Evolutionary conservation across 176 grass and related monocot genomes (phyloP), one percentile per base, ranked within the genome.

Genomic region (Phoenix roebelenii): DNA sequence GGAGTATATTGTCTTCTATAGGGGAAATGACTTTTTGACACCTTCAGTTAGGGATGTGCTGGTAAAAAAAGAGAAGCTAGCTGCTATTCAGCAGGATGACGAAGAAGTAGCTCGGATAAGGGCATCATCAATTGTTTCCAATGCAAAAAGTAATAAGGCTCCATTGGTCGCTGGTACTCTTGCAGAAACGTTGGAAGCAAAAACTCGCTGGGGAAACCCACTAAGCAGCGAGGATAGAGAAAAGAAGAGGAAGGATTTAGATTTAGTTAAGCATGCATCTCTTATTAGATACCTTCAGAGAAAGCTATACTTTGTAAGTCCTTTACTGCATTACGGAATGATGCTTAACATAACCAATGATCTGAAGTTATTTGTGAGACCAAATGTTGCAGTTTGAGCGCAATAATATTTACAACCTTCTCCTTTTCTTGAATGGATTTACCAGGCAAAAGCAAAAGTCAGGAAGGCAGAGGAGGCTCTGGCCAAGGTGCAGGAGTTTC

Each of bases 1-100:
- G 61, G 93, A 97, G 55, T 97, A 83, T 65, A 80, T 97, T 66
- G 59, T 91, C 25, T 75, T 97, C 70, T 88, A 97, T 71, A 97
- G 93, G 65, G 93, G 93, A 30, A 97, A 97, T 73, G 93, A 97
- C 64, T 97, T 88, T 18, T 64, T 91, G 59, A 70, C 65, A 2
- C 84, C 87, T 68, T 83, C 80, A 88, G 62, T 97, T 57, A 82
- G 81, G 72, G 23, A 78, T 49, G 76, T 81, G 16, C 74, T 97
- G 65, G 57, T 83, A 55, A 72, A 91, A 59, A 87, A 91, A 73
- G 64, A 97, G 76, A 64, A 85, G 17, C 54, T 82, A 49, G 81
- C 73, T 44, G 76, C 71, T 50, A 76, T 63, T 70, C 66, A 74
- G 23, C 87, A 88, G 54, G 81, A 88, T 28, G 78, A 87, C 52